Evolutionary conservation across 768 basidiomycete species (phyloP).

Genomic region (Rhodotorula diobovata): DNA sequence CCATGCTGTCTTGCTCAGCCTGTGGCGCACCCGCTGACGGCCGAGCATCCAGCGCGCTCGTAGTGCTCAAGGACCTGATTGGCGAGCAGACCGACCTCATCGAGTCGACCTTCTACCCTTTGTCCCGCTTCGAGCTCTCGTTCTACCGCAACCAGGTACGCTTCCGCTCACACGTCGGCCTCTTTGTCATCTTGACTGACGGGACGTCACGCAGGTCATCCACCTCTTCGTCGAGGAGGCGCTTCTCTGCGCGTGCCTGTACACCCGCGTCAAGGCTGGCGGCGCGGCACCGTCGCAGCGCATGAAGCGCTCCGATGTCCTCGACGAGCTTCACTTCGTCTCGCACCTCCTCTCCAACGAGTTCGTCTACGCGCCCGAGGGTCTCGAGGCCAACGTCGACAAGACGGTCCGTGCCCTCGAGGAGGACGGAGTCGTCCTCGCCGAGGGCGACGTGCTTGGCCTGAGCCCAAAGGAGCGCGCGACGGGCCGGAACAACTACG

Average conservation of each 20-base stretch:
- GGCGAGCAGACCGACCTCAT: constrained; percentile 38
- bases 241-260: constrained; percentile 25
- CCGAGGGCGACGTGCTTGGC: constrained; percentile 23
- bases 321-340: constrained; percentile 37
- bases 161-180: background rate
- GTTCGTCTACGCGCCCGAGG: constrained; percentile 41
- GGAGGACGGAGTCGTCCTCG: constrained; percentile 35
- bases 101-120: constrained; percentile 40
- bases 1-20: too few relatives aligned
- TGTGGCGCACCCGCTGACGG: background rate
- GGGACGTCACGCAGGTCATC: constrained; percentile 16
- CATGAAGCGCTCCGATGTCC: constrained; percentile 17
- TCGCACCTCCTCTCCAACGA: constrained; percentile 41
- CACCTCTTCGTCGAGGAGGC: constrained; percentile 42
- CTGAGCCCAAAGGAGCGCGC: constrained; percentile 29
- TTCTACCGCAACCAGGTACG: constrained; percentile 40
- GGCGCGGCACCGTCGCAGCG: constrained; percentile 26
- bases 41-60: constrained; percentile 14
- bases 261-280: constrained; percentile 39
- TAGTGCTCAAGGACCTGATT: constrained; percentile 39
- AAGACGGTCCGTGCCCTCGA: constrained; percentile 29
- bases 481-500: constrained; percentile 32
- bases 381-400: constrained; percentile 38
- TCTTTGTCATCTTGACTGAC: background rate
- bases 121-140: constrained; percentile 38